Percentiles rank a stretch among this genome's conserved stretches.
phyloP scores from a whole-genome alignment of 2,329 filamentous ascomycete genomes.

The Monilinia aucupariae region DNA sequence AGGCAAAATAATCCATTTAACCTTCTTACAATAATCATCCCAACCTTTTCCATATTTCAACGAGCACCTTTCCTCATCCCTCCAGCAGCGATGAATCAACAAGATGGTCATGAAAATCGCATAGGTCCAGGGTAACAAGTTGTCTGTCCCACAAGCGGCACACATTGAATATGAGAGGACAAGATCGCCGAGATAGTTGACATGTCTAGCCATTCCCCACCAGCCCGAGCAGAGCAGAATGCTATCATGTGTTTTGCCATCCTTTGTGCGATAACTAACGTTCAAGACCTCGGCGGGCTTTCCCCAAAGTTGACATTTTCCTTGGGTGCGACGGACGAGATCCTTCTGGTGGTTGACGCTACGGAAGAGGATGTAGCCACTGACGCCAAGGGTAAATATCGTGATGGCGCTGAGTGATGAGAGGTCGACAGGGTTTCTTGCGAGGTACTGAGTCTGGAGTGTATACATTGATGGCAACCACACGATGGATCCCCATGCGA shows the following conservation, averaged over 20 bases:
- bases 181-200: slow-evolving; percentile 41
- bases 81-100: slow-evolving; percentile 42
- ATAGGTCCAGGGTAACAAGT: slow-evolving; percentile 42
- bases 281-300: slow-evolving; percentile 38
- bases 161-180: slow-evolving; percentile 40
- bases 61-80: slow-evolving; percentile 42
- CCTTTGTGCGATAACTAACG: slow-evolving; percentile 39
- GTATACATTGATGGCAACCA: slow-evolving; percentile 45
- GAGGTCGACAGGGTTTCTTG: slow-evolving; percentile 38
- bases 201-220: slow-evolving; percentile 40
- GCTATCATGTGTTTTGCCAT: slow-evolving; percentile 39
- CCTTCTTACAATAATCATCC: slow-evolving; percentile 40
- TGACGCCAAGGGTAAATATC: slow-evolving; percentile 34
- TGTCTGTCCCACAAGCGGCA: slow-evolving; percentile 38
- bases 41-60: slow-evolving; percentile 43
- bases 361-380: slow-evolving; percentile 43
- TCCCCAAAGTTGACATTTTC: slow-evolving; percentile 42
- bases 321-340: slow-evolving; percentile 37
- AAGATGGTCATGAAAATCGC: slow-evolving; percentile 42
- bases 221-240: slow-evolving; percentile 39
- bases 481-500: slow-evolving; percentile 41
- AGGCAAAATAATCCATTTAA: slow-evolving; percentile 42
- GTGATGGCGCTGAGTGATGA: slow-evolving; percentile 27
- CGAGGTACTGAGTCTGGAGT: slow-evolving; percentile 44
- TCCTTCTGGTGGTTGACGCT: slow-evolving; percentile 44